Evolutionary conservation across 306 rosid genomes (phyloP).

Genomic region (Argentina anserina): DNA sequence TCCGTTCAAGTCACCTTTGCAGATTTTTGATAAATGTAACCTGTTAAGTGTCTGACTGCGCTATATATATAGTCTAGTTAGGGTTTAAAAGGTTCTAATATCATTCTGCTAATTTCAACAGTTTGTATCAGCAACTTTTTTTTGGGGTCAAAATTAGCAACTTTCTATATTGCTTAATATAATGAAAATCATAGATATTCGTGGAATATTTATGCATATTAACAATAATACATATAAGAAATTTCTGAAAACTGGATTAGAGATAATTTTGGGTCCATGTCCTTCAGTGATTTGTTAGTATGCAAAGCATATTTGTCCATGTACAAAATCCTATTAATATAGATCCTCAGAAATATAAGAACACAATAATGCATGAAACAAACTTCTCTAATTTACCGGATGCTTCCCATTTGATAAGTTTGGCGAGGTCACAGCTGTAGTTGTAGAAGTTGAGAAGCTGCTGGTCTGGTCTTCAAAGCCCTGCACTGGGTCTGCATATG

Average conservation of each 20-base stretch:
- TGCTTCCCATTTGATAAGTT: constrained; percentile 40
- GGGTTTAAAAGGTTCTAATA: not conserved
- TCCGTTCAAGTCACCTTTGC: constrained; percentile 32
- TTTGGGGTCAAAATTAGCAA: too few relatives aligned
- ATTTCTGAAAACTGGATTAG: not conserved
- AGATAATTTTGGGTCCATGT: constrained; percentile 8
- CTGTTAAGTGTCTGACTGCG: not conserved
- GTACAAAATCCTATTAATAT: not conserved
- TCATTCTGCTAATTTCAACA: not conserved
- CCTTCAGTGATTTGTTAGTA: not conserved
- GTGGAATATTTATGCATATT: not conserved
- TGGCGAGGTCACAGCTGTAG: constrained; percentile 16
- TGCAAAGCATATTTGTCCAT: not conserved
- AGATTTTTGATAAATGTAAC: constrained; percentile 12
- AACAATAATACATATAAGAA: not conserved
- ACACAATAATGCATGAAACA: constrained; percentile 19
- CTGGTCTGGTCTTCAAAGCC: constrained; percentile 42
- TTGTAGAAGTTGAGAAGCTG: constrained; percentile 16
- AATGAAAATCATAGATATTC: not conserved
- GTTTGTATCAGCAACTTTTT: not conserved
- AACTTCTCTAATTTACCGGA: constrained; percentile 23
- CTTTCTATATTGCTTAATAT: not conserved
- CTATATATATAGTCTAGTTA: not conserved
- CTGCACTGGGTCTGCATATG: constrained; percentile 49
- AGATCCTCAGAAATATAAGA: not conserved